Conservation (phyloP, 1,284 basidiomycete species). For the Puccinia brachypodii region DNA sequence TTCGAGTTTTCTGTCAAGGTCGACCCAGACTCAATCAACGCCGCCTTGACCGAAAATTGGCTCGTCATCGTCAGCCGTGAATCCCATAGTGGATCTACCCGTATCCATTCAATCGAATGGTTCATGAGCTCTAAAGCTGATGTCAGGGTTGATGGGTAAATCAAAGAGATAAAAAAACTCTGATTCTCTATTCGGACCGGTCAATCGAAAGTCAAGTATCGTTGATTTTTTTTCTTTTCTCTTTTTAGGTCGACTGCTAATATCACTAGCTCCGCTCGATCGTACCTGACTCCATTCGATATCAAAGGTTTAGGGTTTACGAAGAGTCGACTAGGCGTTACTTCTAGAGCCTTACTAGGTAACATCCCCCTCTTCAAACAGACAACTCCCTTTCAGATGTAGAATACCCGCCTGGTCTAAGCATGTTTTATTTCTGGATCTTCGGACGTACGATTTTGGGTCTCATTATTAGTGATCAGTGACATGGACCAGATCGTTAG, state of each 20-base stretch:
- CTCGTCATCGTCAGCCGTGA: constrained; percentile 61
- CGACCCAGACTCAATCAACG: constrained; percentile 28
- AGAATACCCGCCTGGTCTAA: background rate
- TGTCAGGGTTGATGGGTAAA: constrained; percentile 35
- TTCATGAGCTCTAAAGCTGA: constrained; percentile 47
- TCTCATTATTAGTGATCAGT: constrained; percentile 67
- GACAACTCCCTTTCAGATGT: background rate
- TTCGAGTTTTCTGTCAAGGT: constrained; percentile 25
- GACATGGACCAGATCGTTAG: constrained; percentile 71
- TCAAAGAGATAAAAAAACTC: background rate
- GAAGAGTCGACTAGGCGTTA: constrained; percentile 44
- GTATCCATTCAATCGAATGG: constrained; percentile 47
- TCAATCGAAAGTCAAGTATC: background rate
- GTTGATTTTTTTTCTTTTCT: background rate
- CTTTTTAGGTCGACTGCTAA: constrained; percentile 35
- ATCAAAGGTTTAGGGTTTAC: constrained; percentile 38
- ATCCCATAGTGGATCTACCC: constrained; percentile 1
- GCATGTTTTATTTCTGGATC: background rate
- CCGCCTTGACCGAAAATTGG: constrained; percentile 83
- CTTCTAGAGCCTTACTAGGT: constrained; percentile 45
- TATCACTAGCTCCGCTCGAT: constrained; percentile 33
- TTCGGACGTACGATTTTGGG: background rate
- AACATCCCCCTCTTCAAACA: background rate
- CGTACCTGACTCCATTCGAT: constrained; percentile 33
- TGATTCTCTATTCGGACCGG: background rate